Conservation (phyloP, 805 yeast species). For the Candida sakaeoensis region DNA sequence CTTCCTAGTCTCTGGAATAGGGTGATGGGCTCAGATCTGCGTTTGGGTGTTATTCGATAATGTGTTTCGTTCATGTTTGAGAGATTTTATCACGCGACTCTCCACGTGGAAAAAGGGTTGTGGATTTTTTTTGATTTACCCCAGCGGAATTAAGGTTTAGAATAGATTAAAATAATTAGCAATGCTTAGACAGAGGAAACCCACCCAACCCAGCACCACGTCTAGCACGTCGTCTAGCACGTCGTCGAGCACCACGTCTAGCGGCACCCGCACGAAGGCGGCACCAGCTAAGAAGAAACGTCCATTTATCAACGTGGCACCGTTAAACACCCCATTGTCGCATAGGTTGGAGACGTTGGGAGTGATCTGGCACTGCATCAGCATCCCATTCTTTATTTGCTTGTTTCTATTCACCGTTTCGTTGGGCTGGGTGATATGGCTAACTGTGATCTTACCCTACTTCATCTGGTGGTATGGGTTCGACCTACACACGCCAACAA, state of each 20-base stretch:
- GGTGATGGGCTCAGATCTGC: neutral
- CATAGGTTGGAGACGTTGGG: constrained; percentile 65
- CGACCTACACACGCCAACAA: constrained; percentile 66
- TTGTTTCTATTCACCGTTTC: constrained; percentile 48
- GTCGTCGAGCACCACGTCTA: too few species aligned
- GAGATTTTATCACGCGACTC: too few species aligned
- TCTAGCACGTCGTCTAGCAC: too few species aligned
- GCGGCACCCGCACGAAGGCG: neutral
- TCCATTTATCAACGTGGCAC: constrained; percentile 43
- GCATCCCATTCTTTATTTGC: constrained; percentile 57
- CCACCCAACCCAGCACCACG: too few species aligned
- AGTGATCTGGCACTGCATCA: constrained; percentile 69
- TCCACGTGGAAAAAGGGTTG: too few species aligned
- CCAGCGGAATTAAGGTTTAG: too few species aligned
- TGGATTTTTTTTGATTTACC: too few species aligned
- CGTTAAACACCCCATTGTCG: constrained; percentile 49
- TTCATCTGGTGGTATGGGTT: constrained; percentile 48
- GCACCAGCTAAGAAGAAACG: constrained; percentile 6
- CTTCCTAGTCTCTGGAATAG: constrained; percentile 24
- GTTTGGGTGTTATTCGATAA: constrained; percentile 22
- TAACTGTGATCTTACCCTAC: constrained; percentile 59
- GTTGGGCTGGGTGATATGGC: constrained; percentile 64
- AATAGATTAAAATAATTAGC: too few species aligned
- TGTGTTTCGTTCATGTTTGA: constrained; percentile 30
- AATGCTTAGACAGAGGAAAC: too few species aligned